Evolutionary conservation across 2,329 filamentous ascomycete genomes (phyloP), one percentile per base, ranked within the genome.

Genomic region (Fusarium sp.): DNA sequence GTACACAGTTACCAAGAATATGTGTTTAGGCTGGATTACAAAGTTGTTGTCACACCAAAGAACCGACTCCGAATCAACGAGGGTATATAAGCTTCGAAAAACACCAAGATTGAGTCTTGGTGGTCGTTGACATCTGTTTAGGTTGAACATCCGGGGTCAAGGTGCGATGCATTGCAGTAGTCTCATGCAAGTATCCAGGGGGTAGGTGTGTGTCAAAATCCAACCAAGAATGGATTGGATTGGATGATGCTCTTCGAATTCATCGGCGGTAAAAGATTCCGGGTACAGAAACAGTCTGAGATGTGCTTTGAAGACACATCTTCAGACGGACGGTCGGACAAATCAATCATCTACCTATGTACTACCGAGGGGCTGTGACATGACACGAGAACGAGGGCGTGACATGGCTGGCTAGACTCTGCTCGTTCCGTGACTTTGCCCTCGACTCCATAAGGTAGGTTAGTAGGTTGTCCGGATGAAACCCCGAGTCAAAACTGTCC

Each of bases 151-250:
- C 36, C 14, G 55, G 57, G 58, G 44, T 59, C 49, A 57, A 55
- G 41, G 39, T 65, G 58, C 57, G 51, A 56, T 56, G 53, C 46
- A 55, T 38, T 64, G 65, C 63, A 67, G 66, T 68, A 68, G 65
- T 42, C 45, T 39, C 55, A 68, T 65, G 63, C 63, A 65, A 39
- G 63, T 45, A 39, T 49, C 49, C 63, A 61, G 58, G 65, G 52
- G 64, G 65, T 67, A 51, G 48, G 39, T 36, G 41, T 36, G 41
- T 61, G 57, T 48, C 44, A 63, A 29, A 47, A 59, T 31, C 9
- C 21, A 39, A 39, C 14, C 7, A 11, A 8, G 32, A 15, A 15
- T 19, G 47, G 37, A 35, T 33, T 25, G 43, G 31, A 46, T 42
- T 49, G 35, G 32, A 38, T 13, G 44, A 38, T 43, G 33, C 19